Evolutionary conservation across 345 rosid species (phyloP).

Genomic region (Odontarrhena argentea): DNA sequence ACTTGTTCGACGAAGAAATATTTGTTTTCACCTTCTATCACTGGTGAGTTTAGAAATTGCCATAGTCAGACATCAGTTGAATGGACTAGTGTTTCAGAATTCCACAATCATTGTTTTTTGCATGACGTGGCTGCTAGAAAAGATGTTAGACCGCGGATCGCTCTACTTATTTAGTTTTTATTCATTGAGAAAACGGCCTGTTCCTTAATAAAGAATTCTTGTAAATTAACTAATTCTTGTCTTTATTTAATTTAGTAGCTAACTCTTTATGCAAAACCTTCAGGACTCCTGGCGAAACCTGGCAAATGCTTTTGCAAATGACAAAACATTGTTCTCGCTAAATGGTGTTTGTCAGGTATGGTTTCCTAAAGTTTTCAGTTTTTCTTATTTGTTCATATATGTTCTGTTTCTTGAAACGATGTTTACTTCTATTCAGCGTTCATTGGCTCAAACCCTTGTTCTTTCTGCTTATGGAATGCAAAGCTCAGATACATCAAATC

Average conservation of each 20-base stretch:
- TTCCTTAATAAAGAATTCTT: slow-evolving; percentile 11
- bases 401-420: slow-evolving; percentile 31
- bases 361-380: slow-evolving; percentile 27
- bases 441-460: slow-evolving; percentile 90
- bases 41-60: slow-evolving; percentile 62
- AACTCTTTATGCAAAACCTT: slow-evolving; percentile 29
- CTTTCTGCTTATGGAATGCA: slow-evolving; percentile 86
- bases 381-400: slow-evolving; percentile 5
- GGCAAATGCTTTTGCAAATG: slow-evolving; percentile 88
- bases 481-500: slow-evolving; percentile 77
- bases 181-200: neutral
- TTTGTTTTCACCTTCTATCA: slow-evolving; percentile 74
- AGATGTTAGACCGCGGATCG: slow-evolving; percentile 4
- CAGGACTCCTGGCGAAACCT: slow-evolving; percentile 94
- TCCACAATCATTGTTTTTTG: slow-evolving; percentile 1
- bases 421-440: slow-evolving; percentile 60
- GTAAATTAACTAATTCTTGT: slow-evolving; percentile 8
- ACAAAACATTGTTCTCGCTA: slow-evolving; percentile 66
- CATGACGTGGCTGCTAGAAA: slow-evolving; percentile 18
- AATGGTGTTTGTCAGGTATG: slow-evolving; percentile 86
- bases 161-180: slow-evolving; percentile 8
- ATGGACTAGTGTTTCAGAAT: neutral
- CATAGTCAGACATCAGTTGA: slow-evolving; percentile 19
- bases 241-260: slow-evolving; percentile 13
- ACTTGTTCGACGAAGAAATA: slow-evolving; percentile 75